Conservation (phyloP, 805 yeast genomes). For the Yamadazyma olivae region DNA sequence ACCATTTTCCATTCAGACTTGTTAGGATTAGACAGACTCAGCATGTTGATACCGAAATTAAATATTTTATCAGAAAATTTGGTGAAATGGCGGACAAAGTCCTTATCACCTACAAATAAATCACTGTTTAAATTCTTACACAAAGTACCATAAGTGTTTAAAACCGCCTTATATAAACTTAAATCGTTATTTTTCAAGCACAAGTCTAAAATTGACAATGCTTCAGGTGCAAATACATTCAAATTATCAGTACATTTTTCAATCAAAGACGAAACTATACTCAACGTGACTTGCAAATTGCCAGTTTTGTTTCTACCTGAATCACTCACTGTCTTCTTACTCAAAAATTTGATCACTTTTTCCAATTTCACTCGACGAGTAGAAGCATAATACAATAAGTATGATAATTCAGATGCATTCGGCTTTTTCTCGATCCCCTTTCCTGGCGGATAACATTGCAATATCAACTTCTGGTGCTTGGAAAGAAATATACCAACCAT, state of each 20-base stretch:
- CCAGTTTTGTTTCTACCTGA: conserved; percentile 64
- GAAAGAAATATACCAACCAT: conserved; percentile 32
- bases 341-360: conserved; percentile 73
- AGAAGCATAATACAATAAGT: conserved; percentile 84
- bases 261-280: conserved; percentile 65
- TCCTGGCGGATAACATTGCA: conserved; percentile 93
- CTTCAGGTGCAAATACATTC: conserved; percentile 73
- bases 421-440: conserved; percentile 84
- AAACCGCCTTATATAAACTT: conserved; percentile 52
- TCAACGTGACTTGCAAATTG: conserved; percentile 78
- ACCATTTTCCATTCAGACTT: conserved; percentile 45
- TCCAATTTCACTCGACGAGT: conserved; percentile 85
- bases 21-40: conserved; percentile 22
- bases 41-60: conserved; percentile 11
- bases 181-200: conserved; percentile 59
- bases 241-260: conserved; percentile 78
- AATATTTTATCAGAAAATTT: conserved; percentile 22
- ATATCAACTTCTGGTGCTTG: conserved; percentile 85
- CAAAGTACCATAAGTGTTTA: conserved; percentile 43
- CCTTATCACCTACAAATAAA: conserved; percentile 62
- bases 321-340: conserved; percentile 60
- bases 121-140: conserved; percentile 55
- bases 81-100: conserved; percentile 49
- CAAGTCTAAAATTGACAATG: conserved; percentile 54
- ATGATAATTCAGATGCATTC: conserved; percentile 86